Evolutionary conservation across 2,329 filamentous ascomycete genomes (phyloP).

Genomic region (Colletotrichum shisoi): DNA sequence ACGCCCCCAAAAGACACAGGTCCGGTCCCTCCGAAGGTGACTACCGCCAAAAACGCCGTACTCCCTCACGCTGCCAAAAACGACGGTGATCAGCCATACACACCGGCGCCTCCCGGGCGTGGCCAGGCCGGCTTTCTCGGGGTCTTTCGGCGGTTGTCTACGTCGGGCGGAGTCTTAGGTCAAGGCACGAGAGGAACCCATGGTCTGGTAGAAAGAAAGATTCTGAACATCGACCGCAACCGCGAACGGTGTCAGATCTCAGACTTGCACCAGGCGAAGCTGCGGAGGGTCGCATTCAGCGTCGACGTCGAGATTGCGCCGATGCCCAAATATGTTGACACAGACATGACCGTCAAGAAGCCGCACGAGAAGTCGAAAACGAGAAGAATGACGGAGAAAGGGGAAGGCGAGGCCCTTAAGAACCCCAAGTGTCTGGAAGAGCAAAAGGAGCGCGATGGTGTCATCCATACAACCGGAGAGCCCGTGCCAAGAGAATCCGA

Average conservation of each 20-base stretch:
- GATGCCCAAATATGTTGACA: constrained; percentile 77
- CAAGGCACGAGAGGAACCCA: constrained; percentile 61
- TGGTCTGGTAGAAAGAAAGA: constrained; percentile 77
- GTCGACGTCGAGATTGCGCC: constrained; percentile 97
- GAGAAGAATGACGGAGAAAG: constrained; percentile 71
- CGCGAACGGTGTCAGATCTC: constrained; percentile 80
- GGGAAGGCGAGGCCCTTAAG: constrained; percentile 78
- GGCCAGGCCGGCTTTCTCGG: constrained; percentile 77
- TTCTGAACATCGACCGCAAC: constrained; percentile 84
- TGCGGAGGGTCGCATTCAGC: constrained; percentile 90
- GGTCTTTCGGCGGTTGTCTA: constrained; percentile 83
- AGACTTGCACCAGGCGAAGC: constrained; percentile 80
- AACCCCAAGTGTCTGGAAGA: constrained; percentile 67
- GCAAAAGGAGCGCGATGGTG: constrained; percentile 58
- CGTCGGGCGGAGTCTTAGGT: constrained; percentile 63
- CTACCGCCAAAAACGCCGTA: constrained; percentile 65
- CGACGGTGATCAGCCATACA: constrained; percentile 72
- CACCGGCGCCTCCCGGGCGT: constrained; percentile 75
- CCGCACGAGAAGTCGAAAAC: constrained; percentile 63
- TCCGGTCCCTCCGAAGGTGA: constrained; percentile 53
- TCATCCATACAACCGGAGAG: constrained; percentile 54
- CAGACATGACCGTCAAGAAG: constrained; percentile 54
- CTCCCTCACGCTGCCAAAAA: constrained; percentile 64
- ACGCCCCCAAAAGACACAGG: constrained; percentile 47
- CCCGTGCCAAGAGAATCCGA: constrained; percentile 51